Percentiles rank a stretch among this genome's conserved stretches.
Evolutionary conservation across 1,139 yeast species (phyloP).

Genomic region (Blastobotrys persicus): DNA sequence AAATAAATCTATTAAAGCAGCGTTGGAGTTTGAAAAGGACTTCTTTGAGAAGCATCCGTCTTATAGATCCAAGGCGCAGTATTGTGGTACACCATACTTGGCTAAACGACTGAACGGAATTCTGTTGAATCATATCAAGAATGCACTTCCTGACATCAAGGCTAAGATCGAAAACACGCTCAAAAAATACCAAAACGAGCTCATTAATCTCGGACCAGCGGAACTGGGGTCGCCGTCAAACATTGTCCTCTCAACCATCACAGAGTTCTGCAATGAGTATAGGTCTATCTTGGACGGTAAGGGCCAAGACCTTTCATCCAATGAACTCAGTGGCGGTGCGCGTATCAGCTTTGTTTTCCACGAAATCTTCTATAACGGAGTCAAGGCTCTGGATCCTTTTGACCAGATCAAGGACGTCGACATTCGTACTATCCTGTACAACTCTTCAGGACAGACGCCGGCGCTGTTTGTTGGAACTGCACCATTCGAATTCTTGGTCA

Average conservation of each 20-base stretch:
- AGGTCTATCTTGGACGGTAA: conserved; percentile 92
- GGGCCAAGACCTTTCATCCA: conserved; percentile 74
- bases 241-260: conserved; percentile 83
- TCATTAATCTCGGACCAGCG: conserved; percentile 69
- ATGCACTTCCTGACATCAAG: conserved; percentile 93
- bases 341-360: conserved; percentile 97
- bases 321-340: conserved; percentile 92
- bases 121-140: conserved; percentile 86
- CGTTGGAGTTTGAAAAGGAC: conserved; percentile 72
- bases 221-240: conserved; percentile 85
- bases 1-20: conserved; percentile 84
- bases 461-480: conserved; percentile 95
- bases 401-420: conserved; percentile 96
- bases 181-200: conserved; percentile 82
- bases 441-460: conserved; percentile 95
- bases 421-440: conserved; percentile 89
- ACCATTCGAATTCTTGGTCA: conserved; percentile 92
- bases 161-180: conserved; percentile 85
- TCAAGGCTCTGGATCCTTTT: conserved; percentile 90
- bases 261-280: conserved; percentile 83
- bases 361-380: conserved; percentile 91
- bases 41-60: conserved; percentile 91
- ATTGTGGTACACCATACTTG: conserved; percentile 94
- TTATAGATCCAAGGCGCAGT: conserved; percentile 89
- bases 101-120: conserved; percentile 91